Base-by-base conservation (phyloP, 164 flowering plant genomes). In the Aristolochia contorta region DNA sequence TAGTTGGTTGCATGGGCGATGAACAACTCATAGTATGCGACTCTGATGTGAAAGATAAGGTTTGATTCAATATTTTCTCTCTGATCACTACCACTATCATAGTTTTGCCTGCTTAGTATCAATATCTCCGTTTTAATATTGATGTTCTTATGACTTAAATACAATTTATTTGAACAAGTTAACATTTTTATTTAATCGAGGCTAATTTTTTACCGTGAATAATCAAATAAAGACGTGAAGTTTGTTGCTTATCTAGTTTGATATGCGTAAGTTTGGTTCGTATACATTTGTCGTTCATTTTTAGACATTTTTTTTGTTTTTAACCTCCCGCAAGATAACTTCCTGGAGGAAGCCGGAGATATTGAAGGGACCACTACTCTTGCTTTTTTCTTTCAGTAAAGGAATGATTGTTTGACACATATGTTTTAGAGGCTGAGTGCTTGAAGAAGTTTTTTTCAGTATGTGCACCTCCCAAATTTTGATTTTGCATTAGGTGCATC, bases 21-120 rank as follows among this genome's bases (percentile, higher is more conserved):
- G 75, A 67, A 65, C 57, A n/a, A 25, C 45, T 70, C 8, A 72
- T 61, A 0, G 24, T 23, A 41, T 30, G 20, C n/a, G 62, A 54
- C 18, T 22, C 21, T 32, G 78, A 75, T 33, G 85, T 73, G 37
- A 68, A 60, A 23, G 74, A 72, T 56, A 81, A 80, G 87, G 85
- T 86, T 63, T 24, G 23, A 6, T 45, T 50, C 46, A 25, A 14
- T 13, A 32, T 15, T 3, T 21, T 18, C 41, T 37, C 23, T 5
- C 13, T 3, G 7, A 8, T 37, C 22, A 41, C 4, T 58, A 14
- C 9, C 19, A n/a, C n/a, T 22, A 56, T 13, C 27, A 14, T 25
- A 3, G 58, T 0, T 24, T 24, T n/a, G n/a, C n/a, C 3, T 56
- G 22, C 12, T 25, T 10, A 19, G 37, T 30, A 25, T 33, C 15